Base-by-base conservation (phyloP, 2,329 filamentous ascomycete species). In the Fusarium lateritium region DNA sequence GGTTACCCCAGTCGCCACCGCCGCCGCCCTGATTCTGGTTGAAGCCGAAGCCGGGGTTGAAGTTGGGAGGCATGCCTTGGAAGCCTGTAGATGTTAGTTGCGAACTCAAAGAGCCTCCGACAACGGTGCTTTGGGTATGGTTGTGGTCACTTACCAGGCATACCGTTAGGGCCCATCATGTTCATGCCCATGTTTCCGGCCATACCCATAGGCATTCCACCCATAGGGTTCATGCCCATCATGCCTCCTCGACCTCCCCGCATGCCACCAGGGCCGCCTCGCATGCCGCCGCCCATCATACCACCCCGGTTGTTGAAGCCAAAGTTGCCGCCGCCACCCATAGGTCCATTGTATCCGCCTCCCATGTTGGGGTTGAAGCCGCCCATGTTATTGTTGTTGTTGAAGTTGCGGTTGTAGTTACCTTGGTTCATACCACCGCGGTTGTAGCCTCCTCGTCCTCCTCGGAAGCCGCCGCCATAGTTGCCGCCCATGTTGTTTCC, bases 21-120 rank as follows among this genome's bases (percentile, higher is more conserved):
- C 79, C 80, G 42, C 78, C 79, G 56, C 81, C 81, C 36, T 73
- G 85, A 72, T 84, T 81, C 61, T 78, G 81, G 47, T 84, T 83
- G 78, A 94, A 95, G 81, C 75, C 76, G 13, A 94, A 94, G 60
- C 85, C 88, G 38, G 90, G 88, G 76, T 91, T 92, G 80, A 94
- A 95, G 74, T 90, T 88, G 56, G 86, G 85, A 75, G 88, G 88
- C 82, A 91, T 89, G 63, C 85, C 88, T 80, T 89, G 88, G 79
- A 94, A 94, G 43, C 87, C 89, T 85, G 71, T 5, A 34, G 7
- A 13, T 47, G 65, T 79, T 58, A 79, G 75, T 45, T 34, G 42
- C 14, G 34, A 17, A 33, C 31, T 24, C 21, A 22, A 34, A 21
- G 19, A 26, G 44, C 24, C 51, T 39, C 28, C 28, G 10, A 31